Conservation (phyloP, 2,329 filamentous ascomycete genomes). For the Fusarium miscanthi region DNA sequence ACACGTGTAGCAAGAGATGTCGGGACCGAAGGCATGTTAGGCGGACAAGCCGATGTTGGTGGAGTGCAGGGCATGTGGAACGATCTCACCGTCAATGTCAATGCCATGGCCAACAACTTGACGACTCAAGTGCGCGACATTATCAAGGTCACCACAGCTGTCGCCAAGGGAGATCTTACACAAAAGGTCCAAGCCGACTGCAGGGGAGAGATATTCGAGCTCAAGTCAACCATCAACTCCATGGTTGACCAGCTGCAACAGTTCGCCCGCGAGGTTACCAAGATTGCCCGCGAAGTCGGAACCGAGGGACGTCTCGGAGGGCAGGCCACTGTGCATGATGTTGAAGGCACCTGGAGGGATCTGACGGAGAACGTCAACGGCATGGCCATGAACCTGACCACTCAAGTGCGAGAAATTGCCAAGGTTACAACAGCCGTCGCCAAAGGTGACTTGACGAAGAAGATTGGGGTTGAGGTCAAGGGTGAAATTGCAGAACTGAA, state of each 20-base stretch:
- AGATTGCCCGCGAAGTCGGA: slow-evolving; percentile 94
- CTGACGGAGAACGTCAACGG: slow-evolving; percentile 96
- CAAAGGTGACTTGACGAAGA: slow-evolving; percentile 92
- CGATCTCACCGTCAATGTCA: slow-evolving; percentile 85
- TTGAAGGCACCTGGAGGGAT: slow-evolving; percentile 97
- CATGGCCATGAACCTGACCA: slow-evolving; percentile 98
- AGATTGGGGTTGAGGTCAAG: slow-evolving; percentile 92
- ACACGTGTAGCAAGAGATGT: slow-evolving; percentile 86
- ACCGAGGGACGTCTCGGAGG: slow-evolving; percentile 95
- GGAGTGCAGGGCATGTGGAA: slow-evolving; percentile 92
- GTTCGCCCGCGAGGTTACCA: slow-evolving; percentile 96
- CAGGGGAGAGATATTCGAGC: slow-evolving; percentile 89
- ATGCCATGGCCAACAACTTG: slow-evolving; percentile 88
- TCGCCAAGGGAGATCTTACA: slow-evolving; percentile 87
- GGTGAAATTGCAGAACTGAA: slow-evolving; percentile 96
- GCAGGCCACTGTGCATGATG: slow-evolving; percentile 94
- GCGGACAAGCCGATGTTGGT: slow-evolving; percentile 84
- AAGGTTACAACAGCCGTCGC: slow-evolving; percentile 96
- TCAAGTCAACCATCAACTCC: slow-evolving; percentile 98
- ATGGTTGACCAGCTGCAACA: slow-evolving; percentile 99
- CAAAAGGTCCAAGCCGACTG: slow-evolving; percentile 96
- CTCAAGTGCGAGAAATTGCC: slow-evolving; percentile 96
- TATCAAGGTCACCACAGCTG: slow-evolving; percentile 80
- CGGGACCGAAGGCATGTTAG: slow-evolving; percentile 84
- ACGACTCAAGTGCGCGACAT: slow-evolving; percentile 95